phyloP scores from a whole-genome alignment of 2,329 filamentous ascomycete species.

The Colletotrichum tabaci region DNA sequence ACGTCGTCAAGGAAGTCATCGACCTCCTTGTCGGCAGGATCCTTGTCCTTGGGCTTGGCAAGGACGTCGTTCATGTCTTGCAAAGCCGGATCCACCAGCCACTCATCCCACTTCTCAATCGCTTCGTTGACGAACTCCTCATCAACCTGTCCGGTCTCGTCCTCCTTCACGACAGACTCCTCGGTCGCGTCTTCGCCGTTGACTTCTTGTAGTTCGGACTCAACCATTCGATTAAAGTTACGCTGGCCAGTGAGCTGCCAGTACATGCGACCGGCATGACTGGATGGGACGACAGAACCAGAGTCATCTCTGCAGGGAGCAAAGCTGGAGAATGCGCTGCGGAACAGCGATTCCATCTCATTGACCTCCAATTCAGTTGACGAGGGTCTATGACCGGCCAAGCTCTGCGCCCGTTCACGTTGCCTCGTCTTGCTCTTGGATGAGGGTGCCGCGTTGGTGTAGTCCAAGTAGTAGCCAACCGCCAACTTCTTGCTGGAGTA shows the following conservation, averaged over 20 bases:
- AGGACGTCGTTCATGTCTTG: constrained; percentile 60
- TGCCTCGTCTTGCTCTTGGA: constrained; percentile 73
- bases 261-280: constrained; percentile 79
- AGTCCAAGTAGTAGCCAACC: constrained; percentile 79
- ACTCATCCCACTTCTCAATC: constrained; percentile 72
- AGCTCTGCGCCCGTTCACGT: constrained; percentile 79
- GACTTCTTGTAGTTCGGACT: constrained; percentile 63
- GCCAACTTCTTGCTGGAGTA: constrained; percentile 79
- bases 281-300: constrained; percentile 77
- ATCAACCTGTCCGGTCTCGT: constrained; percentile 56
- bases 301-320: constrained; percentile 83
- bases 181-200: constrained; percentile 54
- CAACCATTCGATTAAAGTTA: constrained; percentile 76
- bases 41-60: constrained; percentile 58
- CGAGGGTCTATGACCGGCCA: constrained; percentile 72
- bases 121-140: constrained; percentile 67
- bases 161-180: constrained; percentile 49
- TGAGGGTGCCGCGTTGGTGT: constrained; percentile 74
- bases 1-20: constrained; percentile 75
- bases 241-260: constrained; percentile 81
- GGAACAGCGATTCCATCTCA: constrained; percentile 82
- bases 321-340: constrained; percentile 84
- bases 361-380: constrained; percentile 71
- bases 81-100: constrained; percentile 70
- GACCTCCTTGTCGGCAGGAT: constrained; percentile 33